Evolutionary conservation across 371 early-diverging fungal species (phyloP).

Genomic region (Rozella allomycis): DNA sequence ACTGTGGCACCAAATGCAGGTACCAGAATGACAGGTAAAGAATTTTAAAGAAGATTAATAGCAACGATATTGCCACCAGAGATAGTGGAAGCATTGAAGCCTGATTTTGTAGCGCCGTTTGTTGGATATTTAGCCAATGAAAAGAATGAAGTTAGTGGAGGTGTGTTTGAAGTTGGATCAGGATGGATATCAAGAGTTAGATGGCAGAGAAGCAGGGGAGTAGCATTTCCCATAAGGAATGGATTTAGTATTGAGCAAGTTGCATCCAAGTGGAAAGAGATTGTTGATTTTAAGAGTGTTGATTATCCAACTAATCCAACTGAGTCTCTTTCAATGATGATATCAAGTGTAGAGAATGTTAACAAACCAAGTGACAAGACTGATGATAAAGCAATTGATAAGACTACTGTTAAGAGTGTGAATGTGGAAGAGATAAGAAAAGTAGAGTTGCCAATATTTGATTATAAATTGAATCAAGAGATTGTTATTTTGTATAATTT

Average conservation of each 20-base stretch:
- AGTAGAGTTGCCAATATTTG: not conserved
- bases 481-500: conserved; percentile 85
- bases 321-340: too few species aligned
- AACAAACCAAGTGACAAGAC: conserved; percentile 12
- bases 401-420: not conserved
- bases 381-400: conserved; percentile 9
- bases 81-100: conserved; percentile 49
- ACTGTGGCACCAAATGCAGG: conserved; percentile 94
- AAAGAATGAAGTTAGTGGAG: conserved; percentile 23
- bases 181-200: conserved; percentile 47
- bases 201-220: conserved; percentile 45
- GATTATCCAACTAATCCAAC: not conserved
- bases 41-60: too few species aligned
- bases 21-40: conserved; percentile 77
- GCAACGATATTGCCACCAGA: conserved; percentile 55
- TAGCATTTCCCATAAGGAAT: conserved; percentile 34
- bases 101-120: conserved; percentile 54
- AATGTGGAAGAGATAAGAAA: not conserved
- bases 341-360: conserved; percentile 63
- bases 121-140: conserved; percentile 43
- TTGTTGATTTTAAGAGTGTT: conserved; percentile 1
- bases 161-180: conserved; percentile 46
- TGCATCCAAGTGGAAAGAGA: conserved; percentile 13
- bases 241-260: conserved; percentile 38
- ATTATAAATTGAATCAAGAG: conserved; percentile 49